Base-by-base conservation (phyloP, 2,329 filamentous ascomycete genomes). In the Eutypella sp. region DNA sequence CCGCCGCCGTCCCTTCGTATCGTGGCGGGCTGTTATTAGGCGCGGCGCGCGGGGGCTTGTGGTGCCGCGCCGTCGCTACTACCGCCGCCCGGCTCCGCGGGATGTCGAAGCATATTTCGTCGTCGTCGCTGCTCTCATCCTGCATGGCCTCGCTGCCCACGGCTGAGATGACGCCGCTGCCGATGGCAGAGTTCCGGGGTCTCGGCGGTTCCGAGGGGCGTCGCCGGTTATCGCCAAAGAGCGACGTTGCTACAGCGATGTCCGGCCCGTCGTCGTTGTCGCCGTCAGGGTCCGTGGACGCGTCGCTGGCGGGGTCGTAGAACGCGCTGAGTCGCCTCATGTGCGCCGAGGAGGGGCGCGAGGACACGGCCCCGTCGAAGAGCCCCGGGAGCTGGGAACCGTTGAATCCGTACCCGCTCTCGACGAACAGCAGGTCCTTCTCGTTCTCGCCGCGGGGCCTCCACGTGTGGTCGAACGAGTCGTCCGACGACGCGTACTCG, bases 361-460 rank as follows among this genome's bases (percentile, higher is more conserved):
- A 19, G 44, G 41, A 24, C 9, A 42, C 8, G 10, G 40, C 37
- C 3, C 41, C 31, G 13, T 57, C 56, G 37, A 60, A 57, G 7
- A 54, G 20, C 1, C 52, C 53, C 9, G 58, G 55, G 19, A 55
- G 39, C 42, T 60, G 58, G 24, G 46, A 47, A 11, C 56, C 57
- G 31, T 48, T 44, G 5, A 50, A 31, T 2, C 56, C 55, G 31
- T 57, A 61, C 27, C 53, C 56, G 16, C 53, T 44, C 20, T 53
- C 50, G 9, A 47, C 43, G n/a, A 62, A 62, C 27, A 61, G 47
- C 20, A 61, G 56, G 37, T 60, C 57, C 41, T 53, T 55, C 41
- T 61, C 59, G 36, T 55, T 57, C 38, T 59, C 58, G 11, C 52
- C 42, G 2, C 48, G 46, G 13, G 53, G 44, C 40, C 45, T 47